These are phyloP conservation scores for Kokia cookei DNA, from an alignment of 441 rosid genomes.

Conservation along the genomic window DNA sequence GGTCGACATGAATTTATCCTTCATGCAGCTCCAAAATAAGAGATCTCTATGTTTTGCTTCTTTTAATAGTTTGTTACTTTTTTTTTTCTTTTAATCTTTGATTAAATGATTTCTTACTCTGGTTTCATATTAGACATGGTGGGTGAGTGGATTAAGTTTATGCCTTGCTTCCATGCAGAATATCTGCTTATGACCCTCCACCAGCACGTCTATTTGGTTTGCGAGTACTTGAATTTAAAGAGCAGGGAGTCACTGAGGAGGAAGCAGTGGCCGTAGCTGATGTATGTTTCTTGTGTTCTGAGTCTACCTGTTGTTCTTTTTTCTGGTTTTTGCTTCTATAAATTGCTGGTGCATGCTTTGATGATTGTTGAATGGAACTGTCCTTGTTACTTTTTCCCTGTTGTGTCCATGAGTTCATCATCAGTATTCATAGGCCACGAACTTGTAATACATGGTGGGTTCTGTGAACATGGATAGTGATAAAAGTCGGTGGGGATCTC, in stretches of 20 bases:
- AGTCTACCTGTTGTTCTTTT: neutral
- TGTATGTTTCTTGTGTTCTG: constrained; percentile 30
- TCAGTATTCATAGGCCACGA: neutral
- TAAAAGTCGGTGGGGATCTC: neutral
- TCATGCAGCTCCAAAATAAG: neutral
- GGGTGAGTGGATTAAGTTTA: neutral
- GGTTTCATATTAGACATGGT: neutral
- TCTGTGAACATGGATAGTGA: neutral
- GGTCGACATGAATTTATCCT: neutral
- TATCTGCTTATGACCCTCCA: constrained; percentile 52
- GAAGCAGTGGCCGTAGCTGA: constrained; percentile 77
- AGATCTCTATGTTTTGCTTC: neutral
- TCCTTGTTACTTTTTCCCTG: neutral
- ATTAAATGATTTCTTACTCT: neutral
- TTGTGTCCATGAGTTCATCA: neutral
- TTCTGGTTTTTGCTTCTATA: neutral
- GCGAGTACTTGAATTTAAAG: constrained; percentile 68
- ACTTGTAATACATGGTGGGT: neutral
- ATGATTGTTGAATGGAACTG: neutral
- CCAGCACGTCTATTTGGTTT: constrained; percentile 59
- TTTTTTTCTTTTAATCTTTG: neutral
- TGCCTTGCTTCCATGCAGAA: constrained; percentile 30
- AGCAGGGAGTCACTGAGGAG: constrained; percentile 61
- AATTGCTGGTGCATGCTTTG: neutral
- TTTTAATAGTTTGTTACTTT: neutral